phyloP scores from a whole-genome alignment of 1,284 basidiomycete species.

The Singerocomus inundabilis region DNA sequence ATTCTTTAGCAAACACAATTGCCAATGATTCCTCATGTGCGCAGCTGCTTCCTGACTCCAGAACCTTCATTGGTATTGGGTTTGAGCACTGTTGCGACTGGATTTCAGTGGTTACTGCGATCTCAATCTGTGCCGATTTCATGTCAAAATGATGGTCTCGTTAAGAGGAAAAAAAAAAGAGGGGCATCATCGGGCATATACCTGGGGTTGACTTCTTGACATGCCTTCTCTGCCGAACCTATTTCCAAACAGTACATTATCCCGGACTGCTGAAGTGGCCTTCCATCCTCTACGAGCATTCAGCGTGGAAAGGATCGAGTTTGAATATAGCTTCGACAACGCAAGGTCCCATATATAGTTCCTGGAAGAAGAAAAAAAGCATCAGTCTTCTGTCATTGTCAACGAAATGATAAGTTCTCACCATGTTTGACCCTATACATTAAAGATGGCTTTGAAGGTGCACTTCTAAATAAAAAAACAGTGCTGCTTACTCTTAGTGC shows the following conservation, averaged over 20 bases:
- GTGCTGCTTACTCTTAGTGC: slow-evolving; percentile 6
- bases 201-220: slow-evolving; percentile 2
- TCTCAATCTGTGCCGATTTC: slow-evolving; percentile 4
- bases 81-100: not conserved
- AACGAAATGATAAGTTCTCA: not conserved
- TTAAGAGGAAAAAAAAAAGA: not conserved
- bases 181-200: not conserved
- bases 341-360: slow-evolving; percentile 54
- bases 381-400: not conserved
- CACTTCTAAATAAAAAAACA: not conserved
- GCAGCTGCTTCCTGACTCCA: not conserved
- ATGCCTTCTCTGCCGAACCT: not conserved
- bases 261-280: not conserved
- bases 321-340: slow-evolving; percentile 54
- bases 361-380: slow-evolving; percentile 22
- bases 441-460: not conserved
- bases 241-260: slow-evolving; percentile 16
- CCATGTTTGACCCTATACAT: slow-evolving; percentile 5
- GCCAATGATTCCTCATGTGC: not conserved
- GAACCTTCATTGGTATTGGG: slow-evolving; percentile 1
- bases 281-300: slow-evolving; percentile 42
- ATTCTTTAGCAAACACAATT: too few relatives aligned
- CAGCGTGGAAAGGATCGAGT: slow-evolving; percentile 54
- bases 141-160: not conserved
- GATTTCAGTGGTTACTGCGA: not conserved